phyloP scores from a whole-genome alignment of 179 eudicot species.

The Vitellaria paradoxa region DNA sequence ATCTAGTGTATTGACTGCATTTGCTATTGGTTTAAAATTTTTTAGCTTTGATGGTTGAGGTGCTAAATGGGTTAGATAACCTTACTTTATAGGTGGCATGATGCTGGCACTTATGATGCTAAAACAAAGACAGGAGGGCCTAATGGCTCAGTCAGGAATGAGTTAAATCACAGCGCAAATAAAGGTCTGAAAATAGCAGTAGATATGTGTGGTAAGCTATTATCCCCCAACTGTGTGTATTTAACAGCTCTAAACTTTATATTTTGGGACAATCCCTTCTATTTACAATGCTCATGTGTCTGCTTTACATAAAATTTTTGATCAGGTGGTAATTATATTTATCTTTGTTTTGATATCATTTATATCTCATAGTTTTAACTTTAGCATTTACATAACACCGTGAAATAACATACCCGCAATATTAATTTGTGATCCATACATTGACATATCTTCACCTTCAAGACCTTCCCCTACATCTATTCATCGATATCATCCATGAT shows the following conservation, averaged over 20 bases:
- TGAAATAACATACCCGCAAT: too few species aligned
- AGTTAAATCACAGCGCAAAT: constrained; percentile 56
- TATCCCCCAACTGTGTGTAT: neutral
- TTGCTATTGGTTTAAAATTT: neutral
- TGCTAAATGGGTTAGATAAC: neutral
- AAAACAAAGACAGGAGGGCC: constrained; percentile 81
- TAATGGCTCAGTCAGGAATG: constrained; percentile 75
- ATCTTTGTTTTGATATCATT: too few species aligned
- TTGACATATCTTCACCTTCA: too few species aligned
- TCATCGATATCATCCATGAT: too few species aligned
- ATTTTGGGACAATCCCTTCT: neutral
- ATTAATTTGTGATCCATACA: too few species aligned
- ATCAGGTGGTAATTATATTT: too few species aligned
- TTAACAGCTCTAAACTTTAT: neutral
- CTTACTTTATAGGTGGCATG: constrained; percentile 66
- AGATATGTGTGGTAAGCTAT: constrained; percentile 65
- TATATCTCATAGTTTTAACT: too few species aligned
- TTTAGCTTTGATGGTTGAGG: neutral
- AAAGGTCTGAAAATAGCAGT: constrained; percentile 65
- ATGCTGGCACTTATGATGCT: constrained; percentile 87
- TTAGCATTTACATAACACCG: too few species aligned
- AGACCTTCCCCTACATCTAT: too few species aligned
- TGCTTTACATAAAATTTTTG: too few species aligned
- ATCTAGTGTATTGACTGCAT: too few species aligned
- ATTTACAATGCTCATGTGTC: neutral